phyloP scores from a whole-genome alignment of 2,329 filamentous ascomycete genomes.

The Fusarium dlaminii region DNA sequence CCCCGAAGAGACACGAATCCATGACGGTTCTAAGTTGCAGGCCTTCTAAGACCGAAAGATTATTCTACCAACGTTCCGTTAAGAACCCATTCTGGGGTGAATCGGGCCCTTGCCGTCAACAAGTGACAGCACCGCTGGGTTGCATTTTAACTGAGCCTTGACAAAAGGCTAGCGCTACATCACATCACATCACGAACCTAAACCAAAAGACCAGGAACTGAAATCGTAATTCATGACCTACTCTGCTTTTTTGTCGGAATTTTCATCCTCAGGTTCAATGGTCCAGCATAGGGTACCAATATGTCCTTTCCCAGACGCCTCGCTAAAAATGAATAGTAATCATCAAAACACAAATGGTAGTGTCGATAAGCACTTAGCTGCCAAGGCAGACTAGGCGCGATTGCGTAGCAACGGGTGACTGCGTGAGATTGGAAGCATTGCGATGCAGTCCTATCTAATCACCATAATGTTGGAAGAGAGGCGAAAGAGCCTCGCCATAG shows the following conservation, averaged over 20 bases:
- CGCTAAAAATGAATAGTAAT: slow-evolving; percentile 45
- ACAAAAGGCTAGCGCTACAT: not conserved
- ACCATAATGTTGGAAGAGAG: slow-evolving; percentile 73
- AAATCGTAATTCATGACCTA: slow-evolving; percentile 43
- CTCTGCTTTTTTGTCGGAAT: slow-evolving; percentile 29
- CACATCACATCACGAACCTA: slow-evolving; percentile 14
- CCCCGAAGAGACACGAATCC: slow-evolving; percentile 40
- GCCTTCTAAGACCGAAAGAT: slow-evolving; percentile 52
- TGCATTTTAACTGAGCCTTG: slow-evolving; percentile 8
- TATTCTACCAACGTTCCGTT: slow-evolving; percentile 85
- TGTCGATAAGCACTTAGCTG: slow-evolving; percentile 23
- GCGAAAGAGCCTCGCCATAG: slow-evolving; percentile 85
- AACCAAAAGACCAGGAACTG: slow-evolving; percentile 25
- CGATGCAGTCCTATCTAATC: slow-evolving; percentile 53
- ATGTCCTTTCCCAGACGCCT: slow-evolving; percentile 47
- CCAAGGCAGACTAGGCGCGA: not conserved
- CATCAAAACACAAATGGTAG: slow-evolving; percentile 29
- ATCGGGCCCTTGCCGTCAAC: slow-evolving; percentile 77
- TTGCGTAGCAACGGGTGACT: slow-evolving; percentile 16
- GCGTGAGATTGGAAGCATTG: slow-evolving; percentile 4
- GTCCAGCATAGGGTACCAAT: slow-evolving; percentile 26
- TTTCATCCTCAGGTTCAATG: slow-evolving; percentile 24
- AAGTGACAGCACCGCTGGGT: slow-evolving; percentile 78
- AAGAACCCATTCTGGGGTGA: slow-evolving; percentile 75
- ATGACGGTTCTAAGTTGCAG: slow-evolving; percentile 41